Evolutionary conservation across 306 rosid genomes (phyloP).

Genomic region (Canavalia gladiata): DNA sequence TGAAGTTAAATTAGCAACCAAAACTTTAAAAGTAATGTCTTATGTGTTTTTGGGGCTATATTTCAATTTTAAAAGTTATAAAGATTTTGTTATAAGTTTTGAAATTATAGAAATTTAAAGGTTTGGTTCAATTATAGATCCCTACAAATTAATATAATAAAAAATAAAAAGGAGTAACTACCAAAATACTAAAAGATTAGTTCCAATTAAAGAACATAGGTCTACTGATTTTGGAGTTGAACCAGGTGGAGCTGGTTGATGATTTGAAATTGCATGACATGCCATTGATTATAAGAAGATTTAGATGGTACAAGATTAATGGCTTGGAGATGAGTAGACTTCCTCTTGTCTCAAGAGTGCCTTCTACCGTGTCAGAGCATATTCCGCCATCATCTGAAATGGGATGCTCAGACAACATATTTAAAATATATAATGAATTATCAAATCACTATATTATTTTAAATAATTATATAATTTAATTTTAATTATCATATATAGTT

Average conservation of each 20-base stretch:
- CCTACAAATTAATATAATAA: background rate
- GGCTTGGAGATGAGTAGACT: background rate
- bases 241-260: background rate
- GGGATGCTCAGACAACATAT: background rate
- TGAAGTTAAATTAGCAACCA: no score
- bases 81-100: background rate
- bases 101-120: background rate
- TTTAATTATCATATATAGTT: no score
- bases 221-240: background rate
- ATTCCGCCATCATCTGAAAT: constrained; percentile 1
- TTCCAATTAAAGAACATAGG: background rate
- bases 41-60: no score
- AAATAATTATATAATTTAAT: no score
- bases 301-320: background rate
- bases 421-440: background rate
- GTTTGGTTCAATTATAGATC: background rate
- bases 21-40: no score
- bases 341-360: constrained; percentile 13
- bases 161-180: background rate
- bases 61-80: background rate
- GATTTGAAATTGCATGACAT: background rate
- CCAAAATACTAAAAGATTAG: background rate
- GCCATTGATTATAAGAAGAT: background rate
- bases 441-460: no score
- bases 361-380: background rate